Evolutionary conservation across 345 rosid genomes (phyloP).

Genomic region (Brassica napus): DNA sequence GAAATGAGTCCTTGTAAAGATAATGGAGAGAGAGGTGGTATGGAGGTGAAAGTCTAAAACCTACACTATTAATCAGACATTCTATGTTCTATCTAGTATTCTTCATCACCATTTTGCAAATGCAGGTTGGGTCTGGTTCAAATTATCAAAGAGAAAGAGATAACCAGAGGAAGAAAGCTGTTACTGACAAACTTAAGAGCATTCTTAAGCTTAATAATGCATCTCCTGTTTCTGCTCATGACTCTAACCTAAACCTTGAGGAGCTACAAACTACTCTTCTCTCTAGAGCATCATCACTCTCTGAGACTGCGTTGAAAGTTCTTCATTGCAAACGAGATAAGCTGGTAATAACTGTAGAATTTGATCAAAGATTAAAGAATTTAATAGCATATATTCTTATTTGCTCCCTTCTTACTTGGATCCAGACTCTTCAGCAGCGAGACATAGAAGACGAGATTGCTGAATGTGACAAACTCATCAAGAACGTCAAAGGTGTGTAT

Average conservation of each 20-base stretch:
- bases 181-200: conserved; percentile 19
- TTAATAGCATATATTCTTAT: background rate
- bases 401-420: conserved; percentile 4
- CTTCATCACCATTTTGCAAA: conserved; percentile 14
- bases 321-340: conserved; percentile 59
- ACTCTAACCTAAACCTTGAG: conserved; percentile 45
- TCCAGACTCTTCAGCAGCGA: conserved; percentile 68
- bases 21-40: conserved; percentile 27
- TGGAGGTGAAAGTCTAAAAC: conserved; percentile 29
- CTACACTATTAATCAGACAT: background rate
- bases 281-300: conserved; percentile 47
- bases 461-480: conserved; percentile 54
- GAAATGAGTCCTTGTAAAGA: conserved; percentile 30
- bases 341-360: conserved; percentile 48
- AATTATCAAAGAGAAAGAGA: conserved; percentile 38
- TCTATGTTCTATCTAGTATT: background rate
- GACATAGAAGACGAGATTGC: conserved; percentile 72
- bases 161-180: conserved; percentile 31
- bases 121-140: conserved; percentile 25
- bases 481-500: conserved; percentile 46
- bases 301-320: conserved; percentile 56
- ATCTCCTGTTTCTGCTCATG: conserved; percentile 22
- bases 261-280: conserved; percentile 42
- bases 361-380: background rate
- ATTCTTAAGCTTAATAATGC: background rate